Conservation (phyloP, 2,329 filamentous ascomycete genomes). For the Biscogniauxia sp. region DNA sequence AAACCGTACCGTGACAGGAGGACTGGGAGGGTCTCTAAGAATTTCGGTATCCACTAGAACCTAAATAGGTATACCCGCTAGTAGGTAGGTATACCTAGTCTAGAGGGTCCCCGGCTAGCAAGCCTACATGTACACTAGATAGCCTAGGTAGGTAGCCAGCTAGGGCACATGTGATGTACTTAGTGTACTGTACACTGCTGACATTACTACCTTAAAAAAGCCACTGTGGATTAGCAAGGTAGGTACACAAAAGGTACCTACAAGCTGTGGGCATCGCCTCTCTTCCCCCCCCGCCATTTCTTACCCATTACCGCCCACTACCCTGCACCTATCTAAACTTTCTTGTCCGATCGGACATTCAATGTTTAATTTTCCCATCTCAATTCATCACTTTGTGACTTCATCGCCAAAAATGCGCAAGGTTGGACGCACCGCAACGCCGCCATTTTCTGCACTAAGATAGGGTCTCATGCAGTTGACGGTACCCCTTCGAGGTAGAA, state of each 20-base stretch:
- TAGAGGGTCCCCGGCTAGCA: too few relatives aligned
- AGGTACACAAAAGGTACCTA: too few relatives aligned
- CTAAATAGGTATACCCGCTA: too few relatives aligned
- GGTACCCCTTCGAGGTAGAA: not conserved
- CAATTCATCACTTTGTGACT: not conserved
- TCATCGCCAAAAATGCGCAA: not conserved
- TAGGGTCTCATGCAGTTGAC: not conserved
- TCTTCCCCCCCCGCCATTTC: not conserved
- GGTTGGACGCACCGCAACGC: not conserved
- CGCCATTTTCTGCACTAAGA: not conserved
- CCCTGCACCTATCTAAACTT: not conserved
- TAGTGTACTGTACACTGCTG: too few relatives aligned
- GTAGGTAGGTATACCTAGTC: too few relatives aligned
- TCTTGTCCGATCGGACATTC: not conserved
- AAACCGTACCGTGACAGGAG: not conserved
- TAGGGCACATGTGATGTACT: too few relatives aligned
- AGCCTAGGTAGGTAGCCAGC: too few relatives aligned
- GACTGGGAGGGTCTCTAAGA: not conserved
- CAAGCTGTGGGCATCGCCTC: not conserved
- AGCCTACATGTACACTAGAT: too few relatives aligned
- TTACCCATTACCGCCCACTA: not conserved
- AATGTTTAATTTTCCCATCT: not conserved
- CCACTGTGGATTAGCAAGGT: too few relatives aligned
- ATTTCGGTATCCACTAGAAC: too few relatives aligned
- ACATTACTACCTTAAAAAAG: too few relatives aligned